These are phyloP conservation scores for Aspergillus sp. DNA, from an alignment of 2,329 filamentous ascomycete genomes.

Conservation along the genomic window DNA sequence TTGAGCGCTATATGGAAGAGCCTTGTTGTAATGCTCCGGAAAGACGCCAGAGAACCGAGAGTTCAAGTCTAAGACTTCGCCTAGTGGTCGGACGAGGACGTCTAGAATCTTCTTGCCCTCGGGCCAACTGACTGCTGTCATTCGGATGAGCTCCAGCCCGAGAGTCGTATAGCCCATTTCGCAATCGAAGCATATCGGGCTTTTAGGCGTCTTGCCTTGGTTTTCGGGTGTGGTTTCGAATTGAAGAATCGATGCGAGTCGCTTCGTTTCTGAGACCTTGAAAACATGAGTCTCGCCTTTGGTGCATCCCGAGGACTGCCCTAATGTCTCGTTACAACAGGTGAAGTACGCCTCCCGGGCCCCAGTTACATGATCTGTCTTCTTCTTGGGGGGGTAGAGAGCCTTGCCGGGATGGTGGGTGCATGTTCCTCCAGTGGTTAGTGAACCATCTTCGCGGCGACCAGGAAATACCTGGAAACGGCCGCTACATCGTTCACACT, in stretches of 20 bases:
- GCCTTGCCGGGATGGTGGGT: conserved; percentile 76
- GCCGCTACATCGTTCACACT: conserved; percentile 80
- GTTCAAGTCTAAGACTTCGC: conserved; percentile 86
- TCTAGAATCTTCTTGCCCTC: conserved; percentile 73
- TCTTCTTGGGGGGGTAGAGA: conserved; percentile 57
- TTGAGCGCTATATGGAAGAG: conserved; percentile 53
- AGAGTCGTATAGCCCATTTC: conserved; percentile 95
- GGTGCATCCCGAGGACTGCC: conserved; percentile 73
- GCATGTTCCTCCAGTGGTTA: conserved; percentile 76
- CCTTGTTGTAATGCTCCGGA: conserved; percentile 71
- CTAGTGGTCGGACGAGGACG: conserved; percentile 78
- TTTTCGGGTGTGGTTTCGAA: conserved; percentile 71
- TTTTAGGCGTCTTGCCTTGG: conserved; percentile 25
- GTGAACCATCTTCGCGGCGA: conserved; percentile 71
- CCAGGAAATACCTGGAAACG: conserved; percentile 93
- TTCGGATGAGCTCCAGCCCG: conserved; percentile 83
- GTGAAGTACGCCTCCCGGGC: conserved; percentile 64
- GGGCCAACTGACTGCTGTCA: conserved; percentile 90
- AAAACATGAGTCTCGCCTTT: conserved; percentile 76
- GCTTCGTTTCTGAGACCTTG: conserved; percentile 73
- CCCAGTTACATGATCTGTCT: conserved; percentile 56
- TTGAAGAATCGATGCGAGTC: conserved; percentile 75
- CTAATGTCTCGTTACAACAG: conserved; percentile 76
- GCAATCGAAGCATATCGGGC: conserved; percentile 81
- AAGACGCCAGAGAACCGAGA: conserved; percentile 87